Evolutionary conservation across 352 stramenopile species (phyloP).

Genomic region (Pythium insidiosum): DNA sequence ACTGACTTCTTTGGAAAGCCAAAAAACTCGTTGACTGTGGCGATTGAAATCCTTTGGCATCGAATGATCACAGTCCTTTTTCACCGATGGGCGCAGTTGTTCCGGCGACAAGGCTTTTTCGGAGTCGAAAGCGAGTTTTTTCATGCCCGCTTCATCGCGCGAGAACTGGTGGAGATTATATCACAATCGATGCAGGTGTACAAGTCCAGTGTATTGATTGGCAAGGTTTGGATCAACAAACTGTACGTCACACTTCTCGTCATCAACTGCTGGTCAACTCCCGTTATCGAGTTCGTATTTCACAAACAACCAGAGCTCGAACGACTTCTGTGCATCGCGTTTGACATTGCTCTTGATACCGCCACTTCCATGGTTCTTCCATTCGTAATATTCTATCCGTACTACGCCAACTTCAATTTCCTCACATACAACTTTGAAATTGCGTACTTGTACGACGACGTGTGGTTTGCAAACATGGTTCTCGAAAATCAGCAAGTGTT

Average conservation of each 20-base stretch:
- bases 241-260: conserved; percentile 6
- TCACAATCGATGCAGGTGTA: conserved; percentile 11
- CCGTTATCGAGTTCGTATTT: background rate
- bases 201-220: conserved; percentile 13
- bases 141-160: conserved; percentile 1
- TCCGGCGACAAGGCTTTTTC: conserved; percentile 7
- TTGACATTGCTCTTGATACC: conserved; percentile 14
- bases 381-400: conserved; percentile 16
- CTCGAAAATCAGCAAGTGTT: conserved; percentile 21
- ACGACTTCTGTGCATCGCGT: conserved; percentile 10
- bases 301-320: background rate
- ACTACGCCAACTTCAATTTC: conserved; percentile 9
- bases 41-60: background rate
- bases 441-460: conserved; percentile 14
- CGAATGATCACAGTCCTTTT: too few relatives aligned
- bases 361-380: conserved; percentile 10
- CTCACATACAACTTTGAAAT: conserved; percentile 12
- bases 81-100: conserved; percentile 4
- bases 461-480: conserved; percentile 19
- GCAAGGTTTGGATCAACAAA: conserved; percentile 14
- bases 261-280: conserved; percentile 15
- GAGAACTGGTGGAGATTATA: conserved; percentile 10
- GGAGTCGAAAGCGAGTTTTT: conserved; percentile 18
- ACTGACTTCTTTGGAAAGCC: background rate
- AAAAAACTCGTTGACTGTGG: too few relatives aligned